Base-by-base conservation (phyloP, 2,329 filamentous ascomycete species). In the Ambrosiella cleistominuta region DNA sequence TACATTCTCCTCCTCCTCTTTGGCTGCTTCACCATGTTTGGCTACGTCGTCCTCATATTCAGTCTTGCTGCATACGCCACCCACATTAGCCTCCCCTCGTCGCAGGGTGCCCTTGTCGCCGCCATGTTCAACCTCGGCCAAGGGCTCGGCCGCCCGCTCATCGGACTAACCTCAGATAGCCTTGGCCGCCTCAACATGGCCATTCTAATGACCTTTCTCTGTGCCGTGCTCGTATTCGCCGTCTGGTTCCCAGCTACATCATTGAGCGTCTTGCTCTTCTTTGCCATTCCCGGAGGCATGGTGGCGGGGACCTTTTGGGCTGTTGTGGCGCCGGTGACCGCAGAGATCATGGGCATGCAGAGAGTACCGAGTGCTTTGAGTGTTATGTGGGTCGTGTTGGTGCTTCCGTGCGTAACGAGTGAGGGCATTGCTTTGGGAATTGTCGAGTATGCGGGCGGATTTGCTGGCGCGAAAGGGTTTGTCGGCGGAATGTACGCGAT, bases 1-100 rank as follows among this genome's bases (percentile, higher is more conserved):
- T 88, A 84, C 62, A 66, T 82, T 35, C 70, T 88, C 1, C 72
- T 87, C 11, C 68, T 87, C 42, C 73, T 69, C 1, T 93, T 82
- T 72, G 82, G 83, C 7, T 80, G 82, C 68, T 81, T 90, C 62
- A 82, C 77, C 61, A 80, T 90, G 70, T 70, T 91, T 12, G 85
- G 77, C 4, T 91, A 91, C 64, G 75, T 86, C 35, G 83, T 88
- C 3, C 74, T 89, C n/a, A 75, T 89, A 50, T 91, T 89, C 68
- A 85, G 80, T 9, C 70, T 90, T 51, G 81, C 86, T 12, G 86
- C 83, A 66, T 91, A 88, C 65, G 83, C 83, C 42, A 75, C 78
- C 58, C 76, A 75, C 3, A 78, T 89, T 49, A 86, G 86, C 1
- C 75, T 89, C 37, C 74, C 75, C 0, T 73, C 84, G 1, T 74